A percentile compares a stretch with the other conserved stretches of the same genome.
These are phyloP conservation scores for Colletotrichum ledebouriae DNA, from an alignment of 2,329 filamentous ascomycete species.

Conservation along the genomic window DNA sequence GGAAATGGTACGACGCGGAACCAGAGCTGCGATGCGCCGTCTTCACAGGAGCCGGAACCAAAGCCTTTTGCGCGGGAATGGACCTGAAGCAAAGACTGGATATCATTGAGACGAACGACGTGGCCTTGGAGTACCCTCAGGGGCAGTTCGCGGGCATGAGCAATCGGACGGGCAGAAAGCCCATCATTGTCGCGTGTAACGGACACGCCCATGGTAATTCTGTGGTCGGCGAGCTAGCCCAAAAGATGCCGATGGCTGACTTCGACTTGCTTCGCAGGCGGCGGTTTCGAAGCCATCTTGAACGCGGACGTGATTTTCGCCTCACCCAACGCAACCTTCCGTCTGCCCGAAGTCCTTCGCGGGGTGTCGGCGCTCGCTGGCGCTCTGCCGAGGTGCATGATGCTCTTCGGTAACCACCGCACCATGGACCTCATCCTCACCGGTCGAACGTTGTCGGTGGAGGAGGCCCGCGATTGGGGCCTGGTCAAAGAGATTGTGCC, in stretches of 20 bases:
- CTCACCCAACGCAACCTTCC: conserved; percentile 63
- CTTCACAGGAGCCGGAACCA: conserved; percentile 63
- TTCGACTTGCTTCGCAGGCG: conserved; percentile 43
- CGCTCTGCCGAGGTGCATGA: conserved; percentile 63
- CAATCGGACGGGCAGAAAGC: conserved; percentile 51
- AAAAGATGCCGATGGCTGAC: conserved; percentile 25
- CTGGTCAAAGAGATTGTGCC: conserved; percentile 50
- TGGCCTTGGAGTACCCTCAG: conserved; percentile 50
- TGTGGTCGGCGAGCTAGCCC: conserved; percentile 19
- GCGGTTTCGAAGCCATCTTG: conserved; percentile 51
- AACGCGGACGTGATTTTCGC: conserved; percentile 71
- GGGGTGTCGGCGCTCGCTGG: conserved; percentile 71
- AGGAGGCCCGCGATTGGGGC: conserved; percentile 52
- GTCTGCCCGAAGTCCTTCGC: conserved; percentile 69
- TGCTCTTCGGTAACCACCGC: conserved; percentile 51
- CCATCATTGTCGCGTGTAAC: conserved; percentile 50
- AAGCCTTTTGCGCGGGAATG: conserved; percentile 67
- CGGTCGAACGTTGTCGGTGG: conserved; percentile 45
- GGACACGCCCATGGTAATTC: conserved; percentile 51
- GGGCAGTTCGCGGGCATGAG: conserved; percentile 53
- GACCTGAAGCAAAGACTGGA: conserved; percentile 63
- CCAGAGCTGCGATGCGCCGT: conserved; percentile 63
- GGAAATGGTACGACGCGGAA: conserved; percentile 64
- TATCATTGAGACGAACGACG: conserved; percentile 47
- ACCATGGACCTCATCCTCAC: conserved; percentile 52